phyloP scores from a whole-genome alignment of 352 stramenopile species.

The Globisporangium canariense region DNA sequence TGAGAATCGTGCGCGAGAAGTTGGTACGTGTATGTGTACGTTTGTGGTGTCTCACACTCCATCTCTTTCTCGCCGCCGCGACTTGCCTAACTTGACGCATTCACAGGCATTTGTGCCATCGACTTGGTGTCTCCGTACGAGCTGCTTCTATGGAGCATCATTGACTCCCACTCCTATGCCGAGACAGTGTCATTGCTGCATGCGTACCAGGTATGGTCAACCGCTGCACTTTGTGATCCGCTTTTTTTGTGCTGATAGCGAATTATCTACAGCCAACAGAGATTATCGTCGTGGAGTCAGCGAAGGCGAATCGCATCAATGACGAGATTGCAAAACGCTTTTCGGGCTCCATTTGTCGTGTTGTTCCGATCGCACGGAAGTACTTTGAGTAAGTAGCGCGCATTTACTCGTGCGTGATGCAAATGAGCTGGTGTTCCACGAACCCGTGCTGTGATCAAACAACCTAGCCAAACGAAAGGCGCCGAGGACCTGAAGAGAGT shows the following conservation, averaged over 20 bases:
- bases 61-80: too few relatives aligned
- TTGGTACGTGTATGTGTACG: constrained; percentile 5
- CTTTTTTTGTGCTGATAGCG: not conserved
- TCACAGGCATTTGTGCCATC: constrained; percentile 59
- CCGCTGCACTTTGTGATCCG: not conserved
- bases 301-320: constrained; percentile 59
- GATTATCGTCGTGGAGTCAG: constrained; percentile 66
- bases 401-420: not conserved
- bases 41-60: too few relatives aligned
- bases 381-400: constrained; percentile 63
- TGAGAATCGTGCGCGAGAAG: constrained; percentile 19
- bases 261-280: constrained; percentile 47
- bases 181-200: constrained; percentile 68
- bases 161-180: constrained; percentile 73
- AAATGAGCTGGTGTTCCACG: not conserved
- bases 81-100: not conserved
- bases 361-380: constrained; percentile 70
- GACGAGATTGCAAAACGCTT: constrained; percentile 68
- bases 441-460: constrained; percentile 2
- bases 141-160: constrained; percentile 72
- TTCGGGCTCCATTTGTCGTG: constrained; percentile 41
- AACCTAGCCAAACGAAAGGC: constrained; percentile 72
- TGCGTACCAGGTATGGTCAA: constrained; percentile 49
- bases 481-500: constrained; percentile 81
- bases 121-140: constrained; percentile 70